Conservation (phyloP, 2,329 filamentous ascomycete species). For the Botrytis pseudocinerea region DNA sequence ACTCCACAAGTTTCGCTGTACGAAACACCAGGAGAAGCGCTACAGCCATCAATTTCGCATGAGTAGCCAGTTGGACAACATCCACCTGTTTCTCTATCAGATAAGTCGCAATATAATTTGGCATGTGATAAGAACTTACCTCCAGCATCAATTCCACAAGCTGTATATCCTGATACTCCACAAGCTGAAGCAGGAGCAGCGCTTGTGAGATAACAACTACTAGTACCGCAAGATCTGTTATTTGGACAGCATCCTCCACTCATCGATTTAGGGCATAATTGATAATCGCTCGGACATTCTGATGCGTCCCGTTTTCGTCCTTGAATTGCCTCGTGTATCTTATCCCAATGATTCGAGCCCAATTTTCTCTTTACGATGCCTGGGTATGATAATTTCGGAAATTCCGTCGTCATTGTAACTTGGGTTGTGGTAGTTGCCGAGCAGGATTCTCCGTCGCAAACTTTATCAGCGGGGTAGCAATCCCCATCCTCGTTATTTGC, state of each 20-base stretch:
- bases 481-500: neutral
- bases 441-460: slow-evolving; percentile 11
- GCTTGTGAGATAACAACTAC: slow-evolving; percentile 45
- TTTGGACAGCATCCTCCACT: slow-evolving; percentile 44
- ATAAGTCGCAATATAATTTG: neutral
- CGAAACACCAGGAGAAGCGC: slow-evolving; percentile 47
- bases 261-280: slow-evolving; percentile 36
- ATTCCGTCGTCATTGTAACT: slow-evolving; percentile 24
- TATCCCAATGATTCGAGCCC: slow-evolving; percentile 37
- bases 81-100: slow-evolving; percentile 33
- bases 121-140: slow-evolving; percentile 33
- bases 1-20: slow-evolving; percentile 47
- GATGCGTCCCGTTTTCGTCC: slow-evolving; percentile 35
- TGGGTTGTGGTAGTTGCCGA: slow-evolving; percentile 18
- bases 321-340: slow-evolving; percentile 37
- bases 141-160: slow-evolving; percentile 36
- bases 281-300: slow-evolving; percentile 34
- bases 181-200: slow-evolving; percentile 33
- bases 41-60: slow-evolving; percentile 50
- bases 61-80: slow-evolving; percentile 48
- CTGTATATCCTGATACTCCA: slow-evolving; percentile 33
- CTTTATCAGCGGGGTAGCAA: slow-evolving; percentile 9
- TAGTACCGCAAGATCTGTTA: slow-evolving; percentile 50
- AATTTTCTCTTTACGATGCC: slow-evolving; percentile 34
- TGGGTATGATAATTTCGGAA: slow-evolving; percentile 34